phyloP scores from a whole-genome alignment of 192 early-diverging fungal species.

The Entomortierella chlamydospora region DNA sequence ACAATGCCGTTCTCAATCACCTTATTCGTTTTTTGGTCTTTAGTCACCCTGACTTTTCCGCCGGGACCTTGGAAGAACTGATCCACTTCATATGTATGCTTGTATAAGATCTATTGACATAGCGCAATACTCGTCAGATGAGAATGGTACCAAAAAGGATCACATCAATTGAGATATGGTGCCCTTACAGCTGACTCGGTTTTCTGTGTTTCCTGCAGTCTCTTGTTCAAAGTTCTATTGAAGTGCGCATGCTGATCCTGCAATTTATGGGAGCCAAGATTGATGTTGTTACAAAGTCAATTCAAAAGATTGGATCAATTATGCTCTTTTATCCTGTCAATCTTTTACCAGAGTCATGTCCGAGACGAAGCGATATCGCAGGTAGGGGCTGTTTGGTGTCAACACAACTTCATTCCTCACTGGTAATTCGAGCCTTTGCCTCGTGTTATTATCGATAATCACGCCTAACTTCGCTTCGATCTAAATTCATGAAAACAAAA shows the following conservation, averaged over 20 bases:
- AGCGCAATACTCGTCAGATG: neutral
- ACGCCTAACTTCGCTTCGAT: constrained; percentile 95
- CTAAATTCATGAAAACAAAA: constrained; percentile 47
- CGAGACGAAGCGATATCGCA: constrained; percentile 75
- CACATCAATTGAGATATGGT: neutral
- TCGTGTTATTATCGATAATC: constrained; percentile 74
- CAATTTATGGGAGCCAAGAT: too few relatives aligned
- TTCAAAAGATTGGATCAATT: neutral
- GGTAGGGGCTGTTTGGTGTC: constrained; percentile 26
- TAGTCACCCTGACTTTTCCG: constrained; percentile 71
- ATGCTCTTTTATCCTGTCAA: neutral
- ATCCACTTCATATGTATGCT: constrained; percentile 46
- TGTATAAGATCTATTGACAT: constrained; percentile 22
- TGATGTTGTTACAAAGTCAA: too few relatives aligned
- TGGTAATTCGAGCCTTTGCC: constrained; percentile 70
- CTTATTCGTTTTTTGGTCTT: constrained; percentile 69
- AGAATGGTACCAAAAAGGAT: neutral
- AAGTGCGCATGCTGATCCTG: constrained; percentile 86
- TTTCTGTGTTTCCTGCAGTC: constrained; percentile 66
- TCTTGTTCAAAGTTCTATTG: constrained; percentile 84
- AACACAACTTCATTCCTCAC: constrained; percentile 72
- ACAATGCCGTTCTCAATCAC: constrained; percentile 65
- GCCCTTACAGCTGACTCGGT: constrained; percentile 53
- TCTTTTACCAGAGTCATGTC: constrained; percentile 79
- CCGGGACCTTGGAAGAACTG: constrained; percentile 20